Percentiles rank a stretch among this genome's conserved stretches.
phyloP scores from a whole-genome alignment of 176 grass and related monocot species.

The Oryza longistaminata region DNA sequence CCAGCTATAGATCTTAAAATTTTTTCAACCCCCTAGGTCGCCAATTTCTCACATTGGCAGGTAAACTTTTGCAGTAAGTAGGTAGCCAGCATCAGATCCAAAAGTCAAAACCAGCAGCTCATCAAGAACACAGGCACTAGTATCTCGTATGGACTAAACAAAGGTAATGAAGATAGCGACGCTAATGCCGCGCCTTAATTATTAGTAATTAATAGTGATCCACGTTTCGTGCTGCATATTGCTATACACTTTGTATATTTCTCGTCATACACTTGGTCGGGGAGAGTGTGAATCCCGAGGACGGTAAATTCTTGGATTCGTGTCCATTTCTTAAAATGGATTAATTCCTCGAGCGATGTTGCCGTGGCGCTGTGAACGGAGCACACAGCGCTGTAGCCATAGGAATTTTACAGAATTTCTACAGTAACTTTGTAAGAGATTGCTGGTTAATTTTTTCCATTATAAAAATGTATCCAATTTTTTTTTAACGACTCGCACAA shows the following conservation, averaged over 20 bases:
- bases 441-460: too few species aligned
- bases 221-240: constrained; percentile 51
- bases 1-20: neutral
- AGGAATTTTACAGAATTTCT: neutral
- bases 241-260: constrained; percentile 27
- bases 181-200: constrained; percentile 41
- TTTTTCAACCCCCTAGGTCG: neutral
- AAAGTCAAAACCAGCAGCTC: constrained; percentile 49
- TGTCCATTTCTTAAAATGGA: neutral
- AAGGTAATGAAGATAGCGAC: constrained; percentile 18
- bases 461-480: too few species aligned
- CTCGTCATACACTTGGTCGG: constrained; percentile 35
- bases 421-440: neutral
- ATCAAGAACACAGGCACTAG: constrained; percentile 30
- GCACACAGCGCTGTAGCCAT: neutral
- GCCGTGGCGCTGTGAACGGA: neutral
- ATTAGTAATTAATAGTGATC: constrained; percentile 56
- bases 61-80: neutral
- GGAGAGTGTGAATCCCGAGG: constrained; percentile 35
- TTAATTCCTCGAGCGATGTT: neutral
- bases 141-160: constrained; percentile 43
- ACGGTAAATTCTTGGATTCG: constrained; percentile 9
- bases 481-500: too few species aligned
- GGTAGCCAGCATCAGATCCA: constrained; percentile 10
- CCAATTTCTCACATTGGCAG: neutral